Base-by-base conservation (phyloP, 176 grass and related monocot species). In the Oryza meridionalis region DNA sequence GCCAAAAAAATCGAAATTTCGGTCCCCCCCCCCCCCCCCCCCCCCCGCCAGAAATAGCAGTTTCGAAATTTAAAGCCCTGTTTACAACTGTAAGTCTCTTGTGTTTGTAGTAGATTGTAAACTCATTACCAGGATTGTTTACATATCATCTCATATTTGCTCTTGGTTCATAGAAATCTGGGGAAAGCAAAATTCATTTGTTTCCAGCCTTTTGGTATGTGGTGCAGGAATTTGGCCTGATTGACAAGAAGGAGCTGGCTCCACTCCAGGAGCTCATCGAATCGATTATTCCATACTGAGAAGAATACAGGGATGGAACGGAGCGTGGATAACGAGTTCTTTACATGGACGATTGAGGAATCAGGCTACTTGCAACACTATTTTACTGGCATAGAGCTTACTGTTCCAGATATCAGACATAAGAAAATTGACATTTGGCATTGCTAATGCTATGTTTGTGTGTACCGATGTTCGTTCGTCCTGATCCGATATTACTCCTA, bases 241-340 rank as follows among this genome's bases (percentile, higher is more conserved):
- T 99, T 88, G 93, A 99, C 91, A 99, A 99, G 82, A 94, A 94
- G 79, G 97, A 96, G 31, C 87, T 99, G 76, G 97, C 88, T 53
- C 97, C 93, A 15, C 97, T 99, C 61, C 97, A 99, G 67, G 93
- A 96, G 75, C 87, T 99, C 11, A 99, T 99, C 11, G 97, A 99
- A 82, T 94, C 96, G 16, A 96, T 99, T 81, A 96, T 99, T 77
- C 96, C 96, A 35, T 99, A 94, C 72, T 99, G 86, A 88, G 75
- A 76, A 83, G 17, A 73, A 27, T 73, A 86, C 51, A 9, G 7
- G 44, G 50, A 6, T 1, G 1, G 64, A 33, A 40, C 27, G 31
- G 44, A 79, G 43, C 65, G 63, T 43, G 76, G 75, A 68, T 62
- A 29, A 26, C 0, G 21, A 73, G 61, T 53, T 82, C 73, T 79